Conservation (phyloP, 83 land plant genomes). For the Isoetes engelmannii region DNA sequence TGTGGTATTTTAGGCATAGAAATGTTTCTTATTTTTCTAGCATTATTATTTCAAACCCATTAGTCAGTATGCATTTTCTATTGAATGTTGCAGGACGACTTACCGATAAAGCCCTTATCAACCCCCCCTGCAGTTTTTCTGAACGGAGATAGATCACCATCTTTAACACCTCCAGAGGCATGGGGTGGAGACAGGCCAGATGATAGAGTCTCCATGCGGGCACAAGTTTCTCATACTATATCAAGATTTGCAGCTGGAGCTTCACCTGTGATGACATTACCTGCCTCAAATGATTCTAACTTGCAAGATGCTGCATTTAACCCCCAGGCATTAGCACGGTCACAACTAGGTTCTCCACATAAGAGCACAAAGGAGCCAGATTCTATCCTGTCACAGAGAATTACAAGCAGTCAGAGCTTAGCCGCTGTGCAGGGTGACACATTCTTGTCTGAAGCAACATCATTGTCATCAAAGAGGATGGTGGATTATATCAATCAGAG, state of each 20-base stretch:
- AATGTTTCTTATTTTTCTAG: neutral
- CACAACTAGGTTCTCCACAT: no score
- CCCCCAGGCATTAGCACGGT: no score
- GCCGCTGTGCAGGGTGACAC: no score
- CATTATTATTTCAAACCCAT: neutral
- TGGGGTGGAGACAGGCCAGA: constrained; percentile 76
- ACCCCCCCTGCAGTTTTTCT: constrained; percentile 38
- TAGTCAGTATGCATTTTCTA: neutral
- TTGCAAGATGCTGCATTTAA: no score
- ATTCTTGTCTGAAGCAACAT: no score
- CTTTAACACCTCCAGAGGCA: constrained; percentile 84
- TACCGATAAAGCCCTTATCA: constrained; percentile 23
- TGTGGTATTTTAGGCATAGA: no score
- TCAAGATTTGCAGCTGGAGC: constrained; percentile 40
- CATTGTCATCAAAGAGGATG: no score
- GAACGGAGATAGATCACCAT: constrained; percentile 51
- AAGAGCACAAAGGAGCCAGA: no score
- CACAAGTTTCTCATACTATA: constrained; percentile 28
- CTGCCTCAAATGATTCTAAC: constrained; percentile 41
- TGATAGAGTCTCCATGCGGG: constrained; percentile 34
- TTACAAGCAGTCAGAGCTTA: no score
- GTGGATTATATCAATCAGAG: no score
- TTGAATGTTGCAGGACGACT: constrained; percentile 20
- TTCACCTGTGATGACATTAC: constrained; percentile 21
- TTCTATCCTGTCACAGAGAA: no score